Evolutionary conservation across 257 asterid species (phyloP).

Genomic region (Capsicum rhomboideum): DNA sequence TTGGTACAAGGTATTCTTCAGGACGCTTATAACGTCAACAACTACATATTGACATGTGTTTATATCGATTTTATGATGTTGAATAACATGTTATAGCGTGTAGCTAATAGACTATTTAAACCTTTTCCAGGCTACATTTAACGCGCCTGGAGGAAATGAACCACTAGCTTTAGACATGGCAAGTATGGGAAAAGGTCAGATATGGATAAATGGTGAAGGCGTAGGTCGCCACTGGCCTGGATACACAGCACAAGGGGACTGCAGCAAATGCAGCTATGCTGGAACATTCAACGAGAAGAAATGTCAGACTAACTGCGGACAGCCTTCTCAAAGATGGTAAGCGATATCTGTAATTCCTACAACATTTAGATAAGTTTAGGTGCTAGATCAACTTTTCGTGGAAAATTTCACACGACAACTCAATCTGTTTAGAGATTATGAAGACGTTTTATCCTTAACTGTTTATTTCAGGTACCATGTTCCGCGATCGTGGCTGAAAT

Average conservation of each 20-base stretch:
- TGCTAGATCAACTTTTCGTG: background rate
- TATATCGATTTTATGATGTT: background rate
- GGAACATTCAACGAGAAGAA: slow-evolving; percentile 66
- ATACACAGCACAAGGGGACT: slow-evolving; percentile 63
- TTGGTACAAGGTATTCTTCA: slow-evolving; percentile 71
- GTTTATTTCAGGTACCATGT: slow-evolving; percentile 56
- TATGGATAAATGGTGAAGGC: slow-evolving; percentile 87
- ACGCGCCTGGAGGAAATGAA: slow-evolving; percentile 67
- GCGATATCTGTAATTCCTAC: background rate
- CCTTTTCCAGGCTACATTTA: slow-evolving; percentile 46
- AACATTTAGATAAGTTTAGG: background rate
- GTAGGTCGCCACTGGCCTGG: slow-evolving; percentile 94
- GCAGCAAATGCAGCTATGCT: slow-evolving; percentile 60
- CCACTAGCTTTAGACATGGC: slow-evolving; percentile 82
- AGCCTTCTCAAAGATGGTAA: slow-evolving; percentile 97
- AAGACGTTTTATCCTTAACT: no score
- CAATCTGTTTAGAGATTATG: no score
- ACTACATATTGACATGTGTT: background rate
- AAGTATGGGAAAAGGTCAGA: slow-evolving; percentile 90
- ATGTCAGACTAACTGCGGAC: slow-evolving; percentile 65
- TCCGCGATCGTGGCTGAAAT: slow-evolving; percentile 77
- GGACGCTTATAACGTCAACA: background rate
- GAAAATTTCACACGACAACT: background rate
- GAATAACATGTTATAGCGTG: background rate
- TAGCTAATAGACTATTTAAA: background rate